Conservation (phyloP, 2,329 filamentous ascomycete genomes). For the Bipolaris zeicola region DNA sequence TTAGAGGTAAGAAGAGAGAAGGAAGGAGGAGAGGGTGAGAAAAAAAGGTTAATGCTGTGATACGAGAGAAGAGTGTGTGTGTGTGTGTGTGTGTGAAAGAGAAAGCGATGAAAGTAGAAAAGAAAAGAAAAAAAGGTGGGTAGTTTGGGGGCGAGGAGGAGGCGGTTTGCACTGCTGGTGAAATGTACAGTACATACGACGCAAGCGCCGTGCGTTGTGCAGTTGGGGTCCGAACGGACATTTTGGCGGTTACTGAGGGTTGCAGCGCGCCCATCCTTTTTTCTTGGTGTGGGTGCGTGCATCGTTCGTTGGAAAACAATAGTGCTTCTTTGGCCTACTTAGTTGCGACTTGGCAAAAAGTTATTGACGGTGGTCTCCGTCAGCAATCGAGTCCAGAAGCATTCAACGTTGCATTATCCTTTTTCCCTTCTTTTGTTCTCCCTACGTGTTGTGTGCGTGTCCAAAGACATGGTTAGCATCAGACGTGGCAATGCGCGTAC, state of each 20-base stretch:
- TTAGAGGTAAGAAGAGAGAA: neutral
- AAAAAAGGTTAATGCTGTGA: neutral
- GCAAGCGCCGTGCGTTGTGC: neutral
- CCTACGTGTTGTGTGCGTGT: neutral
- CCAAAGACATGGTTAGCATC: neutral
- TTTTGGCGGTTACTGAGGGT: neutral
- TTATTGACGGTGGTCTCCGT: neutral
- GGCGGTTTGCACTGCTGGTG: too few species aligned
- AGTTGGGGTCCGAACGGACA: neutral
- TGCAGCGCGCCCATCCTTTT: neutral
- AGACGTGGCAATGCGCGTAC: conserved; percentile 1
- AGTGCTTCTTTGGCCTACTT: neutral
- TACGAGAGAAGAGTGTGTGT: too few species aligned
- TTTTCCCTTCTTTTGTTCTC: neutral
- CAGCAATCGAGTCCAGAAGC: neutral
- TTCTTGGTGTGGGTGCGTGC: neutral
- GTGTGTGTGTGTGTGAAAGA: neutral
- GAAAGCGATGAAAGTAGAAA: neutral
- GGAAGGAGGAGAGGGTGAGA: neutral
- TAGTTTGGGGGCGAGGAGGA: neutral
- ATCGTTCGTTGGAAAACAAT: neutral
- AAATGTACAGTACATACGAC: neutral
- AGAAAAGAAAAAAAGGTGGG: neutral
- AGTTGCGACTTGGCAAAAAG: neutral
- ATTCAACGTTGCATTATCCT: neutral